Evolutionary conservation across 2,329 filamentous ascomycete species (phyloP).

Genomic region (Herpotrichia juniperi): DNA sequence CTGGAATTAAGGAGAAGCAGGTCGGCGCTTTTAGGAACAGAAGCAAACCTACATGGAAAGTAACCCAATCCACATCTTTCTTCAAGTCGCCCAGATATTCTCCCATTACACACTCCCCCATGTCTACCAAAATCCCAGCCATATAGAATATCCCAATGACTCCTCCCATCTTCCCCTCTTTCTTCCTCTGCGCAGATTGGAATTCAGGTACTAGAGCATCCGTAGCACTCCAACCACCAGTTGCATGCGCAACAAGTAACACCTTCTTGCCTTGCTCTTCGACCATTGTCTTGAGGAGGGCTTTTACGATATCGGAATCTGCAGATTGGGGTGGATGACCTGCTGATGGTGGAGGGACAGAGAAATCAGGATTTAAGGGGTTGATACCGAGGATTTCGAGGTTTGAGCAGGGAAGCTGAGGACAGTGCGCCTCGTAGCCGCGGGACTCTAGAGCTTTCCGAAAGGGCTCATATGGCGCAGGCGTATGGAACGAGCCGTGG

Average conservation of each 20-base stretch:
- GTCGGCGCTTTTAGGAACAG: not conserved
- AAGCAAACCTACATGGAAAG: not conserved
- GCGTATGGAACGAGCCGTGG: constrained; percentile 11
- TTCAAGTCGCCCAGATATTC: not conserved
- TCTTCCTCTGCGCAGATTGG: constrained; percentile 2
- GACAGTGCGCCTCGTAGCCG: constrained; percentile 7
- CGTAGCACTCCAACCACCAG: constrained; percentile 11
- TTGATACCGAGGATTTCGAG: constrained; percentile 1
- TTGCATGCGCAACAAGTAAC: constrained; percentile 8
- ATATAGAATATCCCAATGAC: constrained; percentile 9
- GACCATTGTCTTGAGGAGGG: constrained; percentile 6
- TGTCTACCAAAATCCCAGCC: constrained; percentile 2
- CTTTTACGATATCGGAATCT: constrained; percentile 5
- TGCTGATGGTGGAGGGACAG: constrained; percentile 1
- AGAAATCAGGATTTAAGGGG: constrained; percentile 7
- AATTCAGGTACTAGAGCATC: constrained; percentile 5
- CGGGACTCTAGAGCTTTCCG: not conserved
- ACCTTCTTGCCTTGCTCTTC: constrained; percentile 10
- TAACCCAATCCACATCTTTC: not conserved
- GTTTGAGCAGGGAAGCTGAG: constrained; percentile 10
- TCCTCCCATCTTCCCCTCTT: constrained; percentile 1
- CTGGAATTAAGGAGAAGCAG: not conserved
- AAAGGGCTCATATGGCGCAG: constrained; percentile 4
- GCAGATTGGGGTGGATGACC: constrained; percentile 6
- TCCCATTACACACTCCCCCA: not conserved